Base-by-base conservation (phyloP, 352 stramenopile species). In the Pythium myriotylum region DNA sequence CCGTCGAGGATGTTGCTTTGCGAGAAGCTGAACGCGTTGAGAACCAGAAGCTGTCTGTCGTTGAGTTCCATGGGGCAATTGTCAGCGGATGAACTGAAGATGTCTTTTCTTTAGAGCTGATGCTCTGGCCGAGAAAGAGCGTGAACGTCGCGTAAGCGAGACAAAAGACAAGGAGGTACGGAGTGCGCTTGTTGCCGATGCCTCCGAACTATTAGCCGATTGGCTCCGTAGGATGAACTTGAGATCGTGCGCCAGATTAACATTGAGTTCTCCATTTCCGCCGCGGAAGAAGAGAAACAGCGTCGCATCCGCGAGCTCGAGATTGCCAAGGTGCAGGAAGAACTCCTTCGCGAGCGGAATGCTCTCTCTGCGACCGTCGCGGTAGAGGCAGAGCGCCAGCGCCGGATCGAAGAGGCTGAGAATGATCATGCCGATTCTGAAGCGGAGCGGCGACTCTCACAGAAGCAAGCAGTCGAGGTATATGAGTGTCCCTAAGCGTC, bases 191-290 rank as follows among this genome's bases (percentile, higher is more conserved):
- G 10, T 35, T 35, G 29, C 10, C 29, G 5, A 35, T 35, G 29
- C 5, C 5, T 10, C 29, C 29, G 10, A 10, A 10, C 29, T 10
- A 10, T 10, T 35, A 5, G 10, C 29, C 29, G 29, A 5, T 35
- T 35, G 29, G 29, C n/a, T n/a, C n/a, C n/a, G 29, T 35, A 83
- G 72, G 64, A 87, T 35, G 80, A 92, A 46, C n/a, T 79, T 14
- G 76, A 60, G 23, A 74, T 92, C 49, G 79, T 89, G 46, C 80
- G 83, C 10, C 77, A 90, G 67, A 89, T 90, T 67, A 90, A 92
- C 55, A 74, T 87, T 17, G 78, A 90, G 62, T 78, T 73, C 35
- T 86, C 77, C 1, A 86, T 88, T 48, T 68, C 62, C 0, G 78
- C 75, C 3, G 80, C 78, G 20, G 74, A 90, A 26, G 74, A 86